Evolutionary conservation across 2,329 filamentous ascomycete species (phyloP).

Genomic region (Xylaria sp.): DNA sequence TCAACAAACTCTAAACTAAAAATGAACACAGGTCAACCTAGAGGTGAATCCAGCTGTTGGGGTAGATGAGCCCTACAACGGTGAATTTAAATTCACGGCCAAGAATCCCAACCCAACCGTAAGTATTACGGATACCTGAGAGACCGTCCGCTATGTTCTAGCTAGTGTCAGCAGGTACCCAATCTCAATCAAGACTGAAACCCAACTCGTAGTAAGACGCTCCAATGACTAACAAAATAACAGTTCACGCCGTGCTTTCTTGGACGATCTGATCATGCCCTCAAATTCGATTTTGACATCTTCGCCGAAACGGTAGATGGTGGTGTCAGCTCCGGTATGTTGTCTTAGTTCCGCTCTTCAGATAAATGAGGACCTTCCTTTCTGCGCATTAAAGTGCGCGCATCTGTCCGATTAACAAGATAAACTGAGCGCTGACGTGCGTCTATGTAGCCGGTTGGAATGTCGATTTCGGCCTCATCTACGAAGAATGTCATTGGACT

Average conservation of each 20-base stretch:
- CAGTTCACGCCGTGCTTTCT: constrained; percentile 35
- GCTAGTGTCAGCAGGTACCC: neutral
- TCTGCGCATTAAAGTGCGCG: neutral
- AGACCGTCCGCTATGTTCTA: neutral
- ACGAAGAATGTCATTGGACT: constrained; percentile 31
- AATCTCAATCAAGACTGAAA: neutral
- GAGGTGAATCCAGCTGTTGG: constrained; percentile 28
- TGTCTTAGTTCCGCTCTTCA: neutral
- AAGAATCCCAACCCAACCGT: constrained; percentile 29
- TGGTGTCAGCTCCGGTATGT: constrained; percentile 31
- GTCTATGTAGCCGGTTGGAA: constrained; percentile 29
- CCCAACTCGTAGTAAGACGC: neutral
- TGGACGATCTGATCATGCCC: constrained; percentile 17
- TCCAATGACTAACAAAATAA: neutral
- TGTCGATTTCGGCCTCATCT: constrained; percentile 34
- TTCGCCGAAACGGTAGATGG: constrained; percentile 28
- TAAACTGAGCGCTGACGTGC: neutral
- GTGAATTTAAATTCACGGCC: constrained; percentile 27
- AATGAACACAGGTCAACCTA: constrained; percentile 22
- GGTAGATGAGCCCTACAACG: constrained; percentile 25
- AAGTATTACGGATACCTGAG: constrained; percentile 1
- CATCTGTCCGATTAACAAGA: neutral
- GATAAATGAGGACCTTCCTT: neutral
- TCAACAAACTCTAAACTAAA: neutral
- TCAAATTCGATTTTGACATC: constrained; percentile 32